phyloP scores from a whole-genome alignment of 345 rosid genomes.

The Aquilaria malaccensis region DNA sequence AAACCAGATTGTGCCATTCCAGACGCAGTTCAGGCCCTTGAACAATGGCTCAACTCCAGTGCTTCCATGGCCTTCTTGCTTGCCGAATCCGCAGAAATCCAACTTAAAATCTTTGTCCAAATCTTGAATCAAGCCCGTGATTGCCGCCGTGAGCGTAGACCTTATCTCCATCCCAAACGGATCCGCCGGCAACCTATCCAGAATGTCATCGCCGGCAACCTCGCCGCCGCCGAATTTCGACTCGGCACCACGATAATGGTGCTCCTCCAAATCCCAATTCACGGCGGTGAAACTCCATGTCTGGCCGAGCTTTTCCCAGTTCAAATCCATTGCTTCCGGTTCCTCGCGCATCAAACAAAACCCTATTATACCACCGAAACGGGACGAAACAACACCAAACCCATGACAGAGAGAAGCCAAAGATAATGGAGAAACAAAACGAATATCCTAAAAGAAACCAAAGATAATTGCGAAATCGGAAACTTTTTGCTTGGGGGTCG shows the following conservation, averaged over 20 bases:
- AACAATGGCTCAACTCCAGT: slow-evolving; percentile 3
- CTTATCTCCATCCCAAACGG: slow-evolving; percentile 18
- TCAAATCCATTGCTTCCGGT: slow-evolving; percentile 9
- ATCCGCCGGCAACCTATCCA: slow-evolving; percentile 15
- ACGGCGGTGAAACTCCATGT: slow-evolving; percentile 13
- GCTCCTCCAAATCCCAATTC: slow-evolving; percentile 18
- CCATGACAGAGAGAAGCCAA: not conserved
- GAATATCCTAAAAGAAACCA: slow-evolving; percentile 3
- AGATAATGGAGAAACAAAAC: not conserved
- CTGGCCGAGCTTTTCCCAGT: slow-evolving; percentile 7
- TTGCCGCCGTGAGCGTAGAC: slow-evolving; percentile 15
- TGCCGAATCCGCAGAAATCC: slow-evolving; percentile 10
- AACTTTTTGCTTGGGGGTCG: not conserved
- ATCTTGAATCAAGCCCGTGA: slow-evolving; percentile 11
- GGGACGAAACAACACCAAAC: no score
- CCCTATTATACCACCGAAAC: no score
- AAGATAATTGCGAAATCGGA: not conserved
- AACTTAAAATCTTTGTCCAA: slow-evolving; percentile 9
- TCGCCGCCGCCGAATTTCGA: slow-evolving; percentile 11
- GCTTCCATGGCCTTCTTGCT: not conserved
- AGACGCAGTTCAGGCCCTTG: slow-evolving; percentile 3
- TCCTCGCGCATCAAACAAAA: slow-evolving; percentile 1
- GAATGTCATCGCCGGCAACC: slow-evolving; percentile 13
- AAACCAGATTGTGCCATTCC: slow-evolving; percentile 6
- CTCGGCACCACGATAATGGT: slow-evolving; percentile 9